Evolutionary conservation across 352 stramenopile genomes (phyloP), one percentile per base, ranked within the genome.

Genomic region (Peronosclerospora sorghi): DNA sequence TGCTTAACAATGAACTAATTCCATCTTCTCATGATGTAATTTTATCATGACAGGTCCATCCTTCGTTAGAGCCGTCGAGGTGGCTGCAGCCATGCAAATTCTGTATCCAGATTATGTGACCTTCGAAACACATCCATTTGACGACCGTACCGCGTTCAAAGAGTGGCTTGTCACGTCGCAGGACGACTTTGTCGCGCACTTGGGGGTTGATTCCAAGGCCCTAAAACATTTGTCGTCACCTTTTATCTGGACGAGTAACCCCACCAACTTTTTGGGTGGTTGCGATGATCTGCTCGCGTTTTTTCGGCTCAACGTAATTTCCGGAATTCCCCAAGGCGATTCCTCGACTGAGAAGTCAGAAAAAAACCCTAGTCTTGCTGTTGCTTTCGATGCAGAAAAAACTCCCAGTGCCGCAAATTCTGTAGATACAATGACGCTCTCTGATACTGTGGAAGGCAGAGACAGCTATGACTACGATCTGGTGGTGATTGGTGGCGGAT

Each of bases 401-500:
- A 13, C 6, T 20, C 8, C 27, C 35, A 35, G 14, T 47, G 38
- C 32, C 12, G 8, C 58, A 37, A 18, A 39, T 10, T 19, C 13
- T 4, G n/a, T 13, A 26, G 21, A 26, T 14, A 18, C 27, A 9
- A 44, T 45, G 23, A 34, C 28, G 7, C 7, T 24, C 10, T 15
- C 29, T 19, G 10, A 18, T 30, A 29, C 18, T n/a, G 34, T 24
- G 41, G 42, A 54, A 24, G 36, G 35, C 3, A 51, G 62, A 8
- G 39, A 32, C 15, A 69, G 19, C 52, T 91, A 86, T 49, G 78
- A 91, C 66, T 91, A 83, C 40, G 79, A 91, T 38, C 43, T 88
- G n/a, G 55, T 88, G 18, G 79, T 91, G 20, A 88, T 91, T 46
- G 79, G 79, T 30, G 79, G 79, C 24, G 79, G 79, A 13, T 87